Evolutionary conservation across 768 basidiomycete species (phyloP), one percentile per base, ranked within the genome.

Genomic region (Termitomyces sp.): DNA sequence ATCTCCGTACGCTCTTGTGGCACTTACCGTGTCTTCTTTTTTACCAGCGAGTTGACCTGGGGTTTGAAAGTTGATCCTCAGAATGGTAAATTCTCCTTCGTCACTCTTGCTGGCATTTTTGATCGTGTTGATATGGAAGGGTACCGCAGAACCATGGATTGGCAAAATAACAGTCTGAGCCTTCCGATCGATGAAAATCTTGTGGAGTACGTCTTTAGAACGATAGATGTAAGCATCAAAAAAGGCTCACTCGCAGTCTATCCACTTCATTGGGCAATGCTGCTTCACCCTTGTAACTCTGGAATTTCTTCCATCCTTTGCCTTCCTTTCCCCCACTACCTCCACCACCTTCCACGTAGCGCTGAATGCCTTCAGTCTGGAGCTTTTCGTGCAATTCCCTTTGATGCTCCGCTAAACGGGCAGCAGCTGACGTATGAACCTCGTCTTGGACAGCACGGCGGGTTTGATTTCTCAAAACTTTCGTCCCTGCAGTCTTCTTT

Each of bases 21-120:
- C 27, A 66, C 73, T 65, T 59, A 95, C 94, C 59, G 94, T 98
- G 62, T 98, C 97, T 69, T 99, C 97, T 74, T 99, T 98, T 77
- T 96, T 98, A 27, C 97, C 96, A 0, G 94, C 90, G 25, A 98
- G 84, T 67, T 98, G 95, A 48, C 97, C 97, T 11, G 97, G 97
- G 0, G 96, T 97, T 71, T 98, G 95, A 76, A 98, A 98, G 73
- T 98, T 98, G 71, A 99, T 94, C 2, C 97, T 85, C 53, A 99
- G 81, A 65, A 92, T 93, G 0, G 95, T 95, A 69, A 87, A 91
- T 50, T 98, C 94, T 5, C 91, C 92, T 72, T 98, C 97, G 61
- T 99, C 96, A 61, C 84, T 97, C 76, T 98, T 98, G 77, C 90
- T 95, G 31, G 89, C 91, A 68, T 96, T 98, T 75, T 99, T 98